Evolutionary conservation across 805 yeast genomes (phyloP).

Genomic region (Torulaspora quercuum): DNA sequence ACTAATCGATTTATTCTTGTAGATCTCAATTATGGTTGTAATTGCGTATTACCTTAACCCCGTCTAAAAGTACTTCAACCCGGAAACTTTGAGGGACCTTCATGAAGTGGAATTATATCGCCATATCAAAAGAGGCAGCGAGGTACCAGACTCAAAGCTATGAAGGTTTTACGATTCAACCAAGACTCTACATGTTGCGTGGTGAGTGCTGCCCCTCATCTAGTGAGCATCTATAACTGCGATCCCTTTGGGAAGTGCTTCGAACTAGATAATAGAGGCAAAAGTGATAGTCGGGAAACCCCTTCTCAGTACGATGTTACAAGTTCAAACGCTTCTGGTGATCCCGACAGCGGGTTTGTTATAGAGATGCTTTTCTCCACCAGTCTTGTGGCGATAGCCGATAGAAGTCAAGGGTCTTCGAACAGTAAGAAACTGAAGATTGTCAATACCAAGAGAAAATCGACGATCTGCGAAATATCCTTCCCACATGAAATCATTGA

Average conservation of each 20-base stretch:
- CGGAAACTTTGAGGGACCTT: too few relatives aligned
- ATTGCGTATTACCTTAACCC: too few relatives aligned
- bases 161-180: constrained; percentile 67
- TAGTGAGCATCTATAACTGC: constrained; percentile 78
- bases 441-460: constrained; percentile 65
- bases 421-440: constrained; percentile 62
- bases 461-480: constrained; percentile 79
- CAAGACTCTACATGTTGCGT: constrained; percentile 80
- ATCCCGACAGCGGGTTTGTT: constrained; percentile 45
- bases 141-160: constrained; percentile 4
- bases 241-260: constrained; percentile 80
- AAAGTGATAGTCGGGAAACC: constrained; percentile 5
- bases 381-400: constrained; percentile 79
- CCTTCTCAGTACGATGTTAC: constrained; percentile 1
- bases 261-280: constrained; percentile 37
- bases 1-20: too few relatives aligned
- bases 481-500: constrained; percentile 74
- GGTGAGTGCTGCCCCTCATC: constrained; percentile 63
- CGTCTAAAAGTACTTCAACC: too few relatives aligned
- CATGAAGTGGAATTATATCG: constrained; percentile 2
- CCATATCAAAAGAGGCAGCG: background rate
- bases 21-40: too few relatives aligned
- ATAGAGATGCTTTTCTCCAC: constrained; percentile 91
- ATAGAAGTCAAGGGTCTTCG: constrained; percentile 59
- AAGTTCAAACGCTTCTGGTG: constrained; percentile 10